Percentiles rank a stretch among this genome's conserved stretches.
Evolutionary conservation across 2,329 filamentous ascomycete genomes (phyloP).

Genomic region (Lachnellula willkommii): DNA sequence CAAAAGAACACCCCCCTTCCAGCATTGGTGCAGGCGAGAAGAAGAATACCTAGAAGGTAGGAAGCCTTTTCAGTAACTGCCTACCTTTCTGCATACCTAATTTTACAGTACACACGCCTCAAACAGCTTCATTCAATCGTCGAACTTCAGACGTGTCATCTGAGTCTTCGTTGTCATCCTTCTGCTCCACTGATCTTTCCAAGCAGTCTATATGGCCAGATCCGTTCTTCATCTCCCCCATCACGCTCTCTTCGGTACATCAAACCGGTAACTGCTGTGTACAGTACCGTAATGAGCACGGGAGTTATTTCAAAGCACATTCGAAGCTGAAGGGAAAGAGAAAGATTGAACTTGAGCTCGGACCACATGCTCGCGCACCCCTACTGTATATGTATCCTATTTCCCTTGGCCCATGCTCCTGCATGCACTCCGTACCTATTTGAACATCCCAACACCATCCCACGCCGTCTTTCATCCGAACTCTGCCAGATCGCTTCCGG

Average conservation of each 20-base stretch:
- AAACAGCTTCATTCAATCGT: neutral
- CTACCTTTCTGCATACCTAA: neutral
- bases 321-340: constrained; percentile 4
- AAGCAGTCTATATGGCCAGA: neutral
- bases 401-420: too few species aligned
- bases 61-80: too few species aligned
- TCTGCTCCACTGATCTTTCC: neutral
- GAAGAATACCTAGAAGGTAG: neutral
- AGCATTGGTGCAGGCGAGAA: neutral
- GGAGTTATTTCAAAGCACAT: constrained; percentile 8
- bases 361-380: constrained; percentile 12
- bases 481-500: constrained; percentile 6
- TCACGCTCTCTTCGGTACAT: neutral
- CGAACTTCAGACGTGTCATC: constrained; percentile 1
- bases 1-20: neutral
- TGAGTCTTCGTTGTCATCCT: neutral
- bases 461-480: constrained; percentile 9
- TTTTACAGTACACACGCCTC: neutral
- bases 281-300: constrained; percentile 1
- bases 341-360: constrained; percentile 3
- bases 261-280: neutral
- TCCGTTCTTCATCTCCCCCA: neutral
- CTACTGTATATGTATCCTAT: neutral
- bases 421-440: too few species aligned
- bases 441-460: neutral